Percentiles rank a stretch among this genome's conserved stretches.
phyloP scores from a whole-genome alignment of 257 asterid genomes.

The Solanum medicagineum region DNA sequence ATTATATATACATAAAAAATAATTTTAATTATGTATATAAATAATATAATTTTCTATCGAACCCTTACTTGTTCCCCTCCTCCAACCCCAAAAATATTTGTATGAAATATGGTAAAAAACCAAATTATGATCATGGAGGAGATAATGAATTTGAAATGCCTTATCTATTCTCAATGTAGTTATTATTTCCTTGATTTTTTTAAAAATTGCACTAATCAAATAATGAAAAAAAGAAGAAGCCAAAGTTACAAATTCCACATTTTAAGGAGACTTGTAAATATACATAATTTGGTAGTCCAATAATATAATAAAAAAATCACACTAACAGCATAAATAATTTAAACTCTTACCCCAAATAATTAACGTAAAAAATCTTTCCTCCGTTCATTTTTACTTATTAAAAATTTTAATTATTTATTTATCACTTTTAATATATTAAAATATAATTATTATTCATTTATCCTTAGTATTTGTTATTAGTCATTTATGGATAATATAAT shows the following conservation, averaged over 20 bases:
- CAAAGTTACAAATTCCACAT: neutral
- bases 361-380: too few relatives aligned
- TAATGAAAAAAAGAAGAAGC: neutral
- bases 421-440: neutral
- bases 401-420: neutral
- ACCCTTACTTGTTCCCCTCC: too few relatives aligned
- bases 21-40: too few relatives aligned
- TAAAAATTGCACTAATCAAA: neutral
- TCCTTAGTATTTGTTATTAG: too few relatives aligned
- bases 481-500: too few relatives aligned
- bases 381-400: neutral
- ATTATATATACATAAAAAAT: too few relatives aligned
- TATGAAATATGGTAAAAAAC: too few relatives aligned
- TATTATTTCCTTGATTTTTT: neutral
- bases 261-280: neutral
- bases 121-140: neutral
- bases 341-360: too few relatives aligned
- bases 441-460: neutral
- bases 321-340: too few relatives aligned
- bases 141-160: neutral
- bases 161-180: neutral
- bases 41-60: too few relatives aligned
- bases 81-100: too few relatives aligned
- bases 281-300: neutral
- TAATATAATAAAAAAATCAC: neutral